Conservation (phyloP, 768 basidiomycete genomes). For the Cubamyces lactineus region DNA sequence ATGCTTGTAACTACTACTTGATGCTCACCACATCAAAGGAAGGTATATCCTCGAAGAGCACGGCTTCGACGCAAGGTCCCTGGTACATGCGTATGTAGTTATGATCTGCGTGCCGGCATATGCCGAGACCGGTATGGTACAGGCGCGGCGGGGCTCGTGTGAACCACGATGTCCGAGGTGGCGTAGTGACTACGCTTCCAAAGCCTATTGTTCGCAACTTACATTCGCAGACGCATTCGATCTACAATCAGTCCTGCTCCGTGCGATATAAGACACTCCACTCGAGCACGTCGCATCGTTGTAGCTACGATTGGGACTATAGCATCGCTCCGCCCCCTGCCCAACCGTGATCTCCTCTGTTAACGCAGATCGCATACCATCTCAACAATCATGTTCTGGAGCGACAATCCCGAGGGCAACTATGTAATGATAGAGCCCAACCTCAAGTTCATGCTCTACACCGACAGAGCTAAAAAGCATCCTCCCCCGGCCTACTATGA, state of each 20-base stretch:
- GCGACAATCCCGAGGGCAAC: slow-evolving; percentile 5
- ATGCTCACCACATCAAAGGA: too few species aligned
- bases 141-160: too few species aligned
- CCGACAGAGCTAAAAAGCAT: neutral
- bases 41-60: too few species aligned
- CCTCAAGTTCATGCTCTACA: slow-evolving; percentile 10
- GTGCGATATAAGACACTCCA: neutral
- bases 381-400: neutral
- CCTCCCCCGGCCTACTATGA: slow-evolving; percentile 10
- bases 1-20: too few species aligned
- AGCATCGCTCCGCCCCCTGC: too few species aligned
- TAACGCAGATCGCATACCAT: neutral
- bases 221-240: neutral
- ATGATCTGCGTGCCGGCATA: too few species aligned
- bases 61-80: too few species aligned
- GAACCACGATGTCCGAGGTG: too few species aligned
- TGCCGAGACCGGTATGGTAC: too few species aligned
- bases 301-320: too few species aligned
- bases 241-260: neutral
- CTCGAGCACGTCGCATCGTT: neutral
- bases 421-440: slow-evolving; percentile 20
- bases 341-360: neutral
- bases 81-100: too few species aligned
- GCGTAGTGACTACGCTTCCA: neutral
- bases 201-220: neutral